Evolutionary conservation across 495 filamentous ascomycete species (phyloP), one percentile per base, ranked within the genome.

Genomic region (Neurospora pannonica): DNA sequence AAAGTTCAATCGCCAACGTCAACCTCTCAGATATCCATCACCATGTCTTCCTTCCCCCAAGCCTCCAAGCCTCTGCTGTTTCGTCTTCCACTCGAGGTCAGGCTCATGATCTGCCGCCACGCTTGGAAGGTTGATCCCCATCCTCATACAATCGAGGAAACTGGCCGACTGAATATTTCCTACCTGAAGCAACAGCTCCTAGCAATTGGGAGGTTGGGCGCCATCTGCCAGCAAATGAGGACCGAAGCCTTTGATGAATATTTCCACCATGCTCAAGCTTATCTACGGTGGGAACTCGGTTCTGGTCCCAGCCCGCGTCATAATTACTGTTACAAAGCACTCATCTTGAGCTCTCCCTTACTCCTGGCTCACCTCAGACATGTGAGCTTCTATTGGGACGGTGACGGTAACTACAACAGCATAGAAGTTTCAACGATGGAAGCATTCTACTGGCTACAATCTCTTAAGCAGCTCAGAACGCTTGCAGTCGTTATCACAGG

Each of bases 261-360:
- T 9, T 62, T 62, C 7, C 54, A 62, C 13, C 54, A 62, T 28
- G 54, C 54, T 34, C 28, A 62, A 62, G 28, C 15, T 0, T 62
- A 34, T 19, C 15, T 62, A 0, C 54, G 54, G 0, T 62, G 28
- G 54, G 54, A 34, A 7, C 5, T n/a, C n/a, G 11, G 24, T 31
- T 17, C 24, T 8, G 54, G 54, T 17, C 31, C 13, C 24, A 8
- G 0, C 0, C 8, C n/a, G 5, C 1, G 0, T 17, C 5, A 7
- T 1, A 62, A 62, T 62, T 0, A 0, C 1, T 8, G 0, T 62
- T 62, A 62, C 24, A 31, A 62, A 8, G 13, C 31, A 8, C 11
- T 31, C 11, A 34, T 62, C 2, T 34, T 34, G 0, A 34, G 54
- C 28, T 62, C 28, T 0, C 28, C 24, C 13, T 34, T 62, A 10